Evolutionary conservation across 352 stramenopile genomes (phyloP), one percentile per base, ranked within the genome.

Genomic region (Phytophthora rubi): DNA sequence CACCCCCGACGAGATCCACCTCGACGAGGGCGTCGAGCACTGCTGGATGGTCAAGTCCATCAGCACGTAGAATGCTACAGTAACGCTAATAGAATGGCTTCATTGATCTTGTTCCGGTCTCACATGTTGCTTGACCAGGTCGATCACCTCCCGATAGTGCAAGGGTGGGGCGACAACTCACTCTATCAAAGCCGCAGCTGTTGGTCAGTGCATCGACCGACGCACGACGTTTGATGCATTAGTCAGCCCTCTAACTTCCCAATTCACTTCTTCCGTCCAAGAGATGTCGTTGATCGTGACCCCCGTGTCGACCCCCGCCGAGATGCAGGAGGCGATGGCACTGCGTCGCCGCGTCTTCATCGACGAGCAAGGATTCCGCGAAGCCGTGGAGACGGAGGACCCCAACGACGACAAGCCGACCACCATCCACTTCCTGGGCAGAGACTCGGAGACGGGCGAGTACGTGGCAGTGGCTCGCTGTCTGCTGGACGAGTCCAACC

Each of bases 401-500:
- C 63, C 71, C 26, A 54, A 82, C 59, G 85, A 79, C 74, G 62
- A 77, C 55, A 62, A 83, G n/a, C 70, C 74, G 30, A 79, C 71
- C 30, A 92, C 85, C 15, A 58, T 81, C 54, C 82, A 92, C 33
- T 90, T 91, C 18, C 30, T 92, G 4, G 82, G 82, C 61, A 80
- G 80, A 62, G 75, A 92, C 71, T 64, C 77, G 21, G 85, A 90
- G 26, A 73, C 81, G 39, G 75, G 76, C 71, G 77, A 86, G 73
- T 85, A 86, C 63, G 80, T 92, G 44, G 85, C 84, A 0, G 83
- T 88, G 9, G 82, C 82, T 54, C 82, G 84, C 9, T 79, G 75
- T 66, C 39, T 91, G 49, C 49, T 79, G 13, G 68, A 79, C 30
- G 68, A 76, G 35, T 0, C n/a, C 5, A 72, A 65, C 35, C 68